These are phyloP conservation scores for Vanderwaltozyma tropicalis DNA, from an alignment of 805 yeast genomes.

Conservation along the genomic window DNA sequence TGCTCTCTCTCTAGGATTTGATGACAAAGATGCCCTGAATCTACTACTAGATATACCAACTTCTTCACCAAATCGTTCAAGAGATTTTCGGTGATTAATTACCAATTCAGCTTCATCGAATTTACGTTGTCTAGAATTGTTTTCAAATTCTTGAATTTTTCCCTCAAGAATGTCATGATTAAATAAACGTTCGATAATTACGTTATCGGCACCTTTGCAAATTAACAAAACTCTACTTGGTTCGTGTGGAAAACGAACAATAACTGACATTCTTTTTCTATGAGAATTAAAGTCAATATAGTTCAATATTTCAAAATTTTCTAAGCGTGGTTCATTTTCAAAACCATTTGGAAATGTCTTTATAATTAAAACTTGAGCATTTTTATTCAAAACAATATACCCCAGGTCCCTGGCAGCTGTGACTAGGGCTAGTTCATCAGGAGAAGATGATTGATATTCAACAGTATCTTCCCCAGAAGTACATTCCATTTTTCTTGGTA, in stretches of 20 bases:
- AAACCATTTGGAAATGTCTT: conserved; percentile 81
- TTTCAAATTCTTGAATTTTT: conserved; percentile 56
- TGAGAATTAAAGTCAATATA: conserved; percentile 76
- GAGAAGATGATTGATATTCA: conserved; percentile 88
- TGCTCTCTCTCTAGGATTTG: conserved; percentile 13
- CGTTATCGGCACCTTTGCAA: conserved; percentile 94
- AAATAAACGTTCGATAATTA: conserved; percentile 65
- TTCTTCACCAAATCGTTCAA: conserved; percentile 25
- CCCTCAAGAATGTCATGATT: conserved; percentile 46
- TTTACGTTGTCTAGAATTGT: conserved; percentile 51
- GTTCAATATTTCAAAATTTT: conserved; percentile 66
- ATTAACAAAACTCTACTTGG: conserved; percentile 54
- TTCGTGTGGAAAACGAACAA: conserved; percentile 62
- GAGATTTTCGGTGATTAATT: conserved; percentile 45
- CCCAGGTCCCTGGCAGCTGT: conserved; percentile 95
- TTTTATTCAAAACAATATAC: conserved; percentile 64
- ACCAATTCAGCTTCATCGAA: conserved; percentile 69
- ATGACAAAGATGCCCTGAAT: conserved; percentile 25
- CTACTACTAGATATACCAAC: conserved; percentile 23
- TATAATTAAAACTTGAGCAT: conserved; percentile 47
- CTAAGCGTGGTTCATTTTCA: conserved; percentile 50
- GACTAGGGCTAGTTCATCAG: conserved; percentile 90
- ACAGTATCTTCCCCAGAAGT: conserved; percentile 36
- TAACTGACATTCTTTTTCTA: conserved; percentile 90
- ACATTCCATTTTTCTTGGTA: conserved; percentile 46